Base-by-base conservation (phyloP, 129 eudicot species). In the Flaveria trinervia region DNA sequence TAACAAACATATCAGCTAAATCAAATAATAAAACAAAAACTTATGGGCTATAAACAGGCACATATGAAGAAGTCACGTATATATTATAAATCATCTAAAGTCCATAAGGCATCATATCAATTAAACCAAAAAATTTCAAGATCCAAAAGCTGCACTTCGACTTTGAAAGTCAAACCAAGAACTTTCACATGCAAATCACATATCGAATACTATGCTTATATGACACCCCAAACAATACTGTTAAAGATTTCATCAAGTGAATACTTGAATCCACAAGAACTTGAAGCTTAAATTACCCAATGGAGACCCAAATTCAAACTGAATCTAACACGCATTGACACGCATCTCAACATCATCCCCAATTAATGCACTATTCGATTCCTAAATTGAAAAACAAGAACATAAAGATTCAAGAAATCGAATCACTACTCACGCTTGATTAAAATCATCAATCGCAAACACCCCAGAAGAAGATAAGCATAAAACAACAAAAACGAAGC, bases 341-440 rank as follows among this genome's bases (percentile, higher is more conserved):
- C 41, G 9, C 39, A 23, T 80, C 68, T 51, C 30, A 48, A 48
- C 13, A 15, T 15, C 23, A 20, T 69, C 55, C 16, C 52, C 17
- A 5, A 36, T 5, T 36, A 7, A 36, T 36, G 41, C 41, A 36
- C 41, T 5, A 36, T 36, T 36, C 41, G 7, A 36, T 36, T 36
- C 41, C n/a, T 43, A 72, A 68, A 25, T 13, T 52, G 6, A 43
- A 68, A 76, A 22, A 23, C 2, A 33, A 49, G 9, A 10, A 13
- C 60, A 22, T 13, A 75, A 39, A n/a, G 22, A 25, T 16, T 0
- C 51, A 45, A 16, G 5, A 84, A 67, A 65, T 23, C 43, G 69
- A 41, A 78, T 36, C 60, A 71, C 89, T 66, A 72, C 99, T 86
- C 77, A 94, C 97, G 99, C 89, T 85, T 88, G 93, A 82, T 78